Base-by-base conservation (phyloP, 1,139 yeast species). In the Candida tetrigidarum region DNA sequence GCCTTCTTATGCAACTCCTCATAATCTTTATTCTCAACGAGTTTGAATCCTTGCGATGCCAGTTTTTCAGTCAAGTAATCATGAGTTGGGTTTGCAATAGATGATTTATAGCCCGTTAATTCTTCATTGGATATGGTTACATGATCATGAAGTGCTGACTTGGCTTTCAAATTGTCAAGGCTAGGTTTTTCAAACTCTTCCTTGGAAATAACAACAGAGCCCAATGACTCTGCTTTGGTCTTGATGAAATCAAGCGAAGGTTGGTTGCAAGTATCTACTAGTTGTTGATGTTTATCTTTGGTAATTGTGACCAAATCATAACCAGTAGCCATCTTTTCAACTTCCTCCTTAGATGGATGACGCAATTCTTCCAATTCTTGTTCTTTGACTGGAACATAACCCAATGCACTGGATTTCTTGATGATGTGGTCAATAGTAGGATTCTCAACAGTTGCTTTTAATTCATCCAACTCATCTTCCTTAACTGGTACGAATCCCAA, bases 251-350 rank as follows among this genome's bases (percentile, higher is more conserved):
- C 61, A 20, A 55, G 11, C 0, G 54, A 25, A 14, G 68, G 68
- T 44, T 48, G 15, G n/a, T 36, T 29, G 3, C 22, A 38, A 12
- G 35, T 50, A 5, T 49, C 28, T 10, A 53, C 42, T 53, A 66
- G 47, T 23, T 49, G 46, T 4, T 58, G 52, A 42, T 55, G 55
- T 37, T 60, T 56, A 32, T 54, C 55, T 8, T 49, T 51, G 3
- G 66, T 49, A n/a, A 68, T 41, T 4, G 64, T 60, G 11, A 57
- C 52, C 50, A 65, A 56, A 2, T 63, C 64, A 26, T 55, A 54
- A 3, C 46, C 47, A 1, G 53, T 33, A 2, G 69, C 62, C 33
- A 58, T 58, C 3, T 39, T 19, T 14, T 45, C 36, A 4, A 67
- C 25, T 36, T 62, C 56, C 4, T 59, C 62, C 12, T 55, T 15